Base-by-base conservation (phyloP, 2,329 filamentous ascomycete genomes). In the Zasmidium angulare region DNA sequence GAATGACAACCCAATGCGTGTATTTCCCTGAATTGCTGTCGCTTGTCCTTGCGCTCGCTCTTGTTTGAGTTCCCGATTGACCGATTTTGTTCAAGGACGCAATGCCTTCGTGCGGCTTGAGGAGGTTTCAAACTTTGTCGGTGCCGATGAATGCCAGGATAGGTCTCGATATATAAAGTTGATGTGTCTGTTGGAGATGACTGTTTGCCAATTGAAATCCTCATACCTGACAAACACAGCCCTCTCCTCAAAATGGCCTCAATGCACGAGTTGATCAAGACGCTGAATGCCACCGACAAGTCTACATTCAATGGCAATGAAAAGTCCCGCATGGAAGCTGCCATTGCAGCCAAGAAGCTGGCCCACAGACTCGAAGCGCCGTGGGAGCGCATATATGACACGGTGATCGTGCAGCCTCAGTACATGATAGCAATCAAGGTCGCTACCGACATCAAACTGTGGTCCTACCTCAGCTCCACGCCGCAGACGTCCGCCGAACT, bases 341-440 rank as follows among this genome's bases (percentile, higher is more conserved):
- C 63, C 11, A n/a, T 43, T 12, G 60, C 50, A 40, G 62, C 60
- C 9, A 58, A 54, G 1, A 49, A 60, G 22, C 59, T 64, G 21
- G 53, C 58, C 14, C 22, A 22, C 2, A 57, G 63, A 1, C 53
- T 66, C 26, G 60, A 66, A 49, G 50, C 46, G 17, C 62, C 62
- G 2, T 63, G 53, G 55, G 63, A 66, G 53, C 36, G 55, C 14
- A 56, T 64, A 49, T 61, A 62, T 53, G 43, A 61, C 22, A 12
- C 53, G 10, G 50, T 53, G 11, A 60, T 61, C 60, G 47, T 55
- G 20, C 31, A 63, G 4, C 62, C 62, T 2, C 46, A 56, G 1
- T 46, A 55, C 23, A 47, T 55, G 3, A 17, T 55, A 2, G 20
- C 47, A 19, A 21, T 66, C 19, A 60, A 60, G 23, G 51, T 48